phyloP scores from a whole-genome alignment of 306 rosid genomes.

The Abrus precatorius region DNA sequence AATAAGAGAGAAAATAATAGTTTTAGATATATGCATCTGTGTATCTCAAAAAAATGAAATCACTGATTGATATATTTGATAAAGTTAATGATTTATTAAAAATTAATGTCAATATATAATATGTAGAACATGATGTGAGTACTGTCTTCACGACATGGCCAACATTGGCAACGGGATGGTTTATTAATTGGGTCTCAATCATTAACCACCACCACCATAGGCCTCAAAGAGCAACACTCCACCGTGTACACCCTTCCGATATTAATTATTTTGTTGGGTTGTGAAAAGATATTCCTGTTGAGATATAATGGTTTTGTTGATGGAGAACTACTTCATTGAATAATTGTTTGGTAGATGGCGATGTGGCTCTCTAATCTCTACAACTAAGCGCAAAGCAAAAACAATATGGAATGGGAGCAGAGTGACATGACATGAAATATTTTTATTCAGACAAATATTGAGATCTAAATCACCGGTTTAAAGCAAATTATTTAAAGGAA shows the following conservation, averaged over 20 bases:
- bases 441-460: background rate
- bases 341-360: constrained; percentile 15
- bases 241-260: constrained; percentile 13
- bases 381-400: background rate
- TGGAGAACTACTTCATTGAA: constrained; percentile 17
- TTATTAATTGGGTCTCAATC: constrained; percentile 39
- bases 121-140: background rate
- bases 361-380: constrained; percentile 1
- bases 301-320: constrained; percentile 38
- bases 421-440: background rate
- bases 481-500: no score
- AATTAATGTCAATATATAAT: background rate
- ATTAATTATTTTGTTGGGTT: constrained; percentile 3
- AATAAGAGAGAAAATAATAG: background rate
- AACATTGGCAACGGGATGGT: background rate
- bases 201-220: background rate
- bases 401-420: background rate
- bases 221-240: constrained; percentile 12
- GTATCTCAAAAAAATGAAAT: background rate
- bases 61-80: background rate
- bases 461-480: no score
- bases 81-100: background rate
- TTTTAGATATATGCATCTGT: background rate
- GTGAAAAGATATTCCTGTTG: constrained; percentile 13
- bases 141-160: background rate